Percentiles rank a stretch among this genome's conserved stretches.
These are phyloP conservation scores for Candida bentonensis DNA, from an alignment of 805 yeast genomes.

Conservation along the genomic window DNA sequence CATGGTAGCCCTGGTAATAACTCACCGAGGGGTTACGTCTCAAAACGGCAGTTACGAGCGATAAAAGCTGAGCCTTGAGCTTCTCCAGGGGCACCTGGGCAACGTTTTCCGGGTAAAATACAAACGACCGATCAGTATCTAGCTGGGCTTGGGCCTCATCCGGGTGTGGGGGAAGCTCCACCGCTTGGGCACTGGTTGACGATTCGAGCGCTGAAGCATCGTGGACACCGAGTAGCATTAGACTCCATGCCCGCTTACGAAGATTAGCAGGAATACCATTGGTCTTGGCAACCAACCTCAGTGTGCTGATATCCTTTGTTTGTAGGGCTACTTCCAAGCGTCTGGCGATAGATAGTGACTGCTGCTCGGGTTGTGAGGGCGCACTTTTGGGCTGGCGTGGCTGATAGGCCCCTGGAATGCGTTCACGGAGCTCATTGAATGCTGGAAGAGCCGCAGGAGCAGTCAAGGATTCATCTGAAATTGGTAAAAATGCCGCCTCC, in stretches of 20 bases:
- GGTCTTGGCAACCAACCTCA: background rate
- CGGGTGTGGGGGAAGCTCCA: slow-evolving; percentile 32
- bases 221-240: background rate
- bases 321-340: background rate
- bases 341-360: too few relatives aligned
- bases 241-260: background rate
- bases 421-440: too few relatives aligned
- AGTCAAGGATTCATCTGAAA: too few relatives aligned
- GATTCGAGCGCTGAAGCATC: slow-evolving; percentile 1
- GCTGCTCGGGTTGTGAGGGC: too few relatives aligned
- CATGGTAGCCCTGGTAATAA: slow-evolving; percentile 92
- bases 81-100: slow-evolving; percentile 16
- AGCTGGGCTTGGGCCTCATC: slow-evolving; percentile 71
- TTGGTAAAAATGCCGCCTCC: too few relatives aligned
- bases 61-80: slow-evolving; percentile 29
- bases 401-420: too few relatives aligned
- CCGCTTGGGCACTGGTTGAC: background rate
- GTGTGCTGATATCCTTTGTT: background rate
- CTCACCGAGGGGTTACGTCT: slow-evolving; percentile 45
- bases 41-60: slow-evolving; percentile 39
- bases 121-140: slow-evolving; percentile 66
- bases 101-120: slow-evolving; percentile 23
- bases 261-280: background rate
- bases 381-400: too few relatives aligned
- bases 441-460: too few relatives aligned